Percentiles rank a stretch among this genome's conserved stretches.
phyloP scores from a whole-genome alignment of 257 asterid genomes.

The Solanum chaucha region DNA sequence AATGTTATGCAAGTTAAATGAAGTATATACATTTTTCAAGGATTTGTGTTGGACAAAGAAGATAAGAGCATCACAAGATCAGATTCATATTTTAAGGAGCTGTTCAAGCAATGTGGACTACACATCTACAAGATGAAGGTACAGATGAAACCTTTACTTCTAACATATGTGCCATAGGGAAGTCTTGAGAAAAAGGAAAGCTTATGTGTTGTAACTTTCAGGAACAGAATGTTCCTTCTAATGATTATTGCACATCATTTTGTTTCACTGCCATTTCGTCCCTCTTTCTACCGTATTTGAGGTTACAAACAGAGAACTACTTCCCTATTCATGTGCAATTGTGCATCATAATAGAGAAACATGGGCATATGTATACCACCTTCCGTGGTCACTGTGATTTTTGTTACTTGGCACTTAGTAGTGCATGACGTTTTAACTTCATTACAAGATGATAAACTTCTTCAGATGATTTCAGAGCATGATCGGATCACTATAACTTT shows the following conservation, averaged over 20 bases:
- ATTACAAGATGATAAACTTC: not conserved
- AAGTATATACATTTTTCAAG: constrained; percentile 17
- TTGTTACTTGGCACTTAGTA: not conserved
- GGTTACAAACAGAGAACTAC: not conserved
- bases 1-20: not conserved
- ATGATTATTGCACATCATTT: not conserved
- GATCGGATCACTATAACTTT: not conserved
- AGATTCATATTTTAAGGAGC: constrained; percentile 77
- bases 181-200: not conserved
- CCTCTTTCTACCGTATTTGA: not conserved
- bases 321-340: not conserved
- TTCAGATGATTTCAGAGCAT: not conserved
- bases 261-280: not conserved
- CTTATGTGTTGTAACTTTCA: not conserved
- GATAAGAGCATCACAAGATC: constrained; percentile 95
- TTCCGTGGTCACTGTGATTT: not conserved
- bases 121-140: constrained; percentile 71
- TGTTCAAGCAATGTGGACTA: constrained; percentile 67
- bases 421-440: not conserved
- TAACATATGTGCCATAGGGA: not conserved
- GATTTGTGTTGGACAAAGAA: constrained; percentile 81
- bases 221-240: not conserved
- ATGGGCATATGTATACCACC: not conserved
- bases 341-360: not conserved
- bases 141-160: not conserved